Conservation (phyloP, 2,329 filamentous ascomycete species). For the Claviceps pazoutovae region DNA sequence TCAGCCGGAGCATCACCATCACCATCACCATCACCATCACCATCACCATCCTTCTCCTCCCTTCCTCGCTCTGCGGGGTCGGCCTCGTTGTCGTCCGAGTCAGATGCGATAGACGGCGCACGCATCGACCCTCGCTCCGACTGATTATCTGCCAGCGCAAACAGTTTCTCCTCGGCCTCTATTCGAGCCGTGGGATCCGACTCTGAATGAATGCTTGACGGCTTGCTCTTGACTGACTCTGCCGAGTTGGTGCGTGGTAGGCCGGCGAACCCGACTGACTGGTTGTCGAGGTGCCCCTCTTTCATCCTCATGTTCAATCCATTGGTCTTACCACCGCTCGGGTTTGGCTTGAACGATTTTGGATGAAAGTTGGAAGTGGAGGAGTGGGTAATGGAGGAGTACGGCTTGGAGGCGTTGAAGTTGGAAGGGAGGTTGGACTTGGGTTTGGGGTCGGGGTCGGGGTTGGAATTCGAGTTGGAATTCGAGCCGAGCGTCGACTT, state of each 20-base stretch:
- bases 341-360: not conserved
- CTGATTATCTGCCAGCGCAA: slow-evolving; percentile 38
- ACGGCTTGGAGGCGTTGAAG: not conserved
- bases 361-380: not conserved
- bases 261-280: slow-evolving; percentile 33
- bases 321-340: not conserved
- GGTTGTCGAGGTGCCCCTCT: slow-evolving; percentile 17
- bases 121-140: slow-evolving; percentile 41
- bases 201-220: slow-evolving; percentile 36
- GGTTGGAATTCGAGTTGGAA: not conserved
- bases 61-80: slow-evolving; percentile 6
- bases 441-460: not conserved
- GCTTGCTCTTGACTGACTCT: slow-evolving; percentile 35
- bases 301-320: slow-evolving; percentile 7
- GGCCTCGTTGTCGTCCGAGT: slow-evolving; percentile 16
- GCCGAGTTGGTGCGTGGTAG: slow-evolving; percentile 28
- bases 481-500: slow-evolving; percentile 2
- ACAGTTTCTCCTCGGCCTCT: slow-evolving; percentile 40
- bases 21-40: slow-evolving; percentile 11
- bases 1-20: slow-evolving; percentile 15
- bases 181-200: slow-evolving; percentile 42
- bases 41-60: slow-evolving; percentile 7
- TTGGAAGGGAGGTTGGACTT: not conserved
- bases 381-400: no score
- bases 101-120: slow-evolving; percentile 28